These are phyloP conservation scores for Citrullus colocynthis DNA, from an alignment of 306 rosid genomes.

Conservation along the genomic window DNA sequence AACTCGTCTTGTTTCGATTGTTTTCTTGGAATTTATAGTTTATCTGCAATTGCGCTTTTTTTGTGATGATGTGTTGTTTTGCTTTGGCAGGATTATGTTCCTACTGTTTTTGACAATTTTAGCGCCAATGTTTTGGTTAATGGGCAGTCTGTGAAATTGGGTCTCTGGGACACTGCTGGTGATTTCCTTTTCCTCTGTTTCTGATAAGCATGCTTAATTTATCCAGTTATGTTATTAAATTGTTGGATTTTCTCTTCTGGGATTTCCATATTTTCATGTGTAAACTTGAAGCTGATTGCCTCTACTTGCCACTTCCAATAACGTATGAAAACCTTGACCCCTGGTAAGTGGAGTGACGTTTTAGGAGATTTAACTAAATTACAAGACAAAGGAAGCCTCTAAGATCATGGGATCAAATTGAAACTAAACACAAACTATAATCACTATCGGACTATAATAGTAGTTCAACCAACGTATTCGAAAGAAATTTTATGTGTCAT, in stretches of 20 bases:
- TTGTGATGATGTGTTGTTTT: not conserved
- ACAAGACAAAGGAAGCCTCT: not conserved
- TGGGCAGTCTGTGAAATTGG: slow-evolving; percentile 36
- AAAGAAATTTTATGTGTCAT: too few species aligned
- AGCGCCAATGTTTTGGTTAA: slow-evolving; percentile 40
- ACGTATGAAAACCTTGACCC: not conserved
- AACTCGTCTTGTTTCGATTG: not conserved
- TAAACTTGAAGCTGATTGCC: not conserved
- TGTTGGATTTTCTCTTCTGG: not conserved
- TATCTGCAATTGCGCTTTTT: not conserved
- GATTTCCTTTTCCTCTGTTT: slow-evolving; percentile 1
- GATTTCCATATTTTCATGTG: not conserved
- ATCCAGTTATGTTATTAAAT: not conserved
- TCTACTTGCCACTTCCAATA: not conserved
- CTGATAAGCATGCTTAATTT: not conserved
- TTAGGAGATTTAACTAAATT: not conserved
- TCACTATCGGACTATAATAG: not conserved
- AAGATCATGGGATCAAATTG: not conserved
- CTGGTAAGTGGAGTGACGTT: not conserved
- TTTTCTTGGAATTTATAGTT: not conserved
- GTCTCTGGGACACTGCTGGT: slow-evolving; percentile 66
- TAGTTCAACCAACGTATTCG: not conserved
- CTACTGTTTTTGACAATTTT: slow-evolving; percentile 48
- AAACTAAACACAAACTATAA: not conserved
- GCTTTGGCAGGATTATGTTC: slow-evolving; percentile 41